Conservation (phyloP, 176 grass and related monocot genomes). For the Neostapfia colusana region DNA sequence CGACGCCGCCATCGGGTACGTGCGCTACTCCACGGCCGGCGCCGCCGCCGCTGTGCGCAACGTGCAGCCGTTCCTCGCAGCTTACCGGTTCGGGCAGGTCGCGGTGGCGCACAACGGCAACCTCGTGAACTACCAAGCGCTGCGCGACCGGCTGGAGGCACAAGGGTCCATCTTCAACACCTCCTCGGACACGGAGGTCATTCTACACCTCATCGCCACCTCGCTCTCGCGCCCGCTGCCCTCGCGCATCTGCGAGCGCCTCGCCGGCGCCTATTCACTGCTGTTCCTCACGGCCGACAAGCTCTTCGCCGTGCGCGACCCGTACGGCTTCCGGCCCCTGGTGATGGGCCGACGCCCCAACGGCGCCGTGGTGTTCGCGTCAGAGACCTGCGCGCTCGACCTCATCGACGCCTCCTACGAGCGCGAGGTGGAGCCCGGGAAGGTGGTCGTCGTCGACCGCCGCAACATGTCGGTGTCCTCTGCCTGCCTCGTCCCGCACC, state of each 20-base stretch:
- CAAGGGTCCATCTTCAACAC: conserved; percentile 92
- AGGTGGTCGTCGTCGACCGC: conserved; percentile 78
- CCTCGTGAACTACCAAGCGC: conserved; percentile 69
- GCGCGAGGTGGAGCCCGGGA: conserved; percentile 79
- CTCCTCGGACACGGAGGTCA: conserved; percentile 93
- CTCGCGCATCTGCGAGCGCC: conserved; percentile 66
- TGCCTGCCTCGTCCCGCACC: conserved; percentile 64
- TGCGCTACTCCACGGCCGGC: conserved; percentile 85
- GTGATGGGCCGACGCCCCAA: conserved; percentile 81
- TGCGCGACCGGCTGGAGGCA: conserved; percentile 65
- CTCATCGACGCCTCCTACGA: conserved; percentile 76
- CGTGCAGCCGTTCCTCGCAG: conserved; percentile 91
- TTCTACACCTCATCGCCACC: conserved; percentile 89
- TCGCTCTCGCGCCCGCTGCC: conserved; percentile 74
- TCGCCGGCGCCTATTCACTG: conserved; percentile 87
- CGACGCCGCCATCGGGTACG: conserved; percentile 65
- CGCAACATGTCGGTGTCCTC: conserved; percentile 66
- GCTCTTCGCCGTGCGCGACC: conserved; percentile 81
- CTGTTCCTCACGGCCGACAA: conserved; percentile 79
- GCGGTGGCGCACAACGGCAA: conserved; percentile 88
- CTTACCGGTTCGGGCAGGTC: conserved; percentile 78
- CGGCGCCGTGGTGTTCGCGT: conserved; percentile 80
- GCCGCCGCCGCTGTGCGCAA: conserved; percentile 47
- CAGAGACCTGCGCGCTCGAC: conserved; percentile 92
- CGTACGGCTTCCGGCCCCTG: conserved; percentile 83